Conservation (phyloP, 768 basidiomycete genomes). For the Mycena vulgaris region DNA sequence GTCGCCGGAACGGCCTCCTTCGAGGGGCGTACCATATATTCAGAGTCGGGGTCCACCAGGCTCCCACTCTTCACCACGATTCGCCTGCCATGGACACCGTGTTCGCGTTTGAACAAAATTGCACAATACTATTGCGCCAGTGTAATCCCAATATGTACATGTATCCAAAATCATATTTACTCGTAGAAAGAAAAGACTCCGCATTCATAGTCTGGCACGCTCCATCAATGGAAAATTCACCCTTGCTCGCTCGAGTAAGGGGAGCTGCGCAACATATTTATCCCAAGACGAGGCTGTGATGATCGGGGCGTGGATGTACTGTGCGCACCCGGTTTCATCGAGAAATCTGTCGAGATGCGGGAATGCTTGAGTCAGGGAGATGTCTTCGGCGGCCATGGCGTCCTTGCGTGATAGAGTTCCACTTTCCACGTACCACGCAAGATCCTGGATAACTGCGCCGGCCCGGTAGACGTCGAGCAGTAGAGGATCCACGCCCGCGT, state of each 20-base stretch:
- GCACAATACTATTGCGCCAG: no score
- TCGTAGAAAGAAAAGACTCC: no score
- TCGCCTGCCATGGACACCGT: no score
- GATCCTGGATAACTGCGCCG: constrained; percentile 41
- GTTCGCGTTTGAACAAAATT: no score
- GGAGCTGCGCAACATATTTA: neutral
- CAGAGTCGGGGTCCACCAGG: no score
- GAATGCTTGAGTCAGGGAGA: neutral
- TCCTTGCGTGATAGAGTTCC: constrained; percentile 6
- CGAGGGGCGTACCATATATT: no score
- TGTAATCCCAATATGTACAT: no score
- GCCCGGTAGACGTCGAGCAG: constrained; percentile 48
- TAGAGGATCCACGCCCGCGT: constrained; percentile 41
- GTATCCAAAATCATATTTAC: no score
- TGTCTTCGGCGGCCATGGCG: constrained; percentile 14
- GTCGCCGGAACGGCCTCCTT: no score
- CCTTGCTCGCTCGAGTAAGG: no score
- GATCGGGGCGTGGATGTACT: constrained; percentile 6
- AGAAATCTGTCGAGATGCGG: neutral
- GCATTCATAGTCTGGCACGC: neutral
- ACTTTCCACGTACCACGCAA: constrained; percentile 50
- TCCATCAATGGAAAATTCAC: no score
- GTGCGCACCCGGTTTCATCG: neutral
- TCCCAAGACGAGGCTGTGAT: constrained; percentile 5
- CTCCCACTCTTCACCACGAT: no score